Evolutionary conservation across 2,329 filamentous ascomycete genomes (phyloP).

Genomic region (Pyrenochaeta sp.): DNA sequence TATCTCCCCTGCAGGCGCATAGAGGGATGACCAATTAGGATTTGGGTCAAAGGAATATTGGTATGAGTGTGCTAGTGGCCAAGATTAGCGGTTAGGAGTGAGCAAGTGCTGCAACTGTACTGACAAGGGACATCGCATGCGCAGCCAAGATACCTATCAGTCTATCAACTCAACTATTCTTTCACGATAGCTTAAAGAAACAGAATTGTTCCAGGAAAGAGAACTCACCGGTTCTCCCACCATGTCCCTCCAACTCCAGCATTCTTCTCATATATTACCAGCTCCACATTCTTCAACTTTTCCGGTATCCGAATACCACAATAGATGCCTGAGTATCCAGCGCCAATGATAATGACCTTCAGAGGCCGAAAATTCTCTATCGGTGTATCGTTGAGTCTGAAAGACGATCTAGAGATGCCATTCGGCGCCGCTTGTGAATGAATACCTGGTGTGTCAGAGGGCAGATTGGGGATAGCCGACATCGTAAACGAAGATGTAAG

Average conservation of each 20-base stretch:
- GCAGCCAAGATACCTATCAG: slow-evolving; percentile 51
- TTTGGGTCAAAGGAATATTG: slow-evolving; percentile 56
- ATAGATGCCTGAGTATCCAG: slow-evolving; percentile 56
- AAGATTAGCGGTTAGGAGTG: slow-evolving; percentile 2
- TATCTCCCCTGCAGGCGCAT: slow-evolving; percentile 51
- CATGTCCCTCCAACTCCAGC: slow-evolving; percentile 51
- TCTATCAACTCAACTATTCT: not conserved
- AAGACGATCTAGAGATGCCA: slow-evolving; percentile 17
- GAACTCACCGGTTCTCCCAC: slow-evolving; percentile 47
- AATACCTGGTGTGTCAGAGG: slow-evolving; percentile 23
- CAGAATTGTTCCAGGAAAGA: not conserved
- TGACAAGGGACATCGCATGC: slow-evolving; percentile 52
- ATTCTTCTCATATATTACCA: slow-evolving; percentile 57
- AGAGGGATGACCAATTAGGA: slow-evolving; percentile 52
- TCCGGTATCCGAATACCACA: slow-evolving; percentile 56
- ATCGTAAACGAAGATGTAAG: slow-evolving; percentile 19
- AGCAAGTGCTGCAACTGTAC: not conserved
- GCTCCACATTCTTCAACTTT: slow-evolving; percentile 48
- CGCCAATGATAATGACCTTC: slow-evolving; percentile 56
- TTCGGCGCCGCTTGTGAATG: slow-evolving; percentile 15
- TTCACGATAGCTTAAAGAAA: not conserved
- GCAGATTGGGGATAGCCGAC: slow-evolving; percentile 43
- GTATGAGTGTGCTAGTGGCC: slow-evolving; percentile 49
- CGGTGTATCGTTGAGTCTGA: slow-evolving; percentile 47
- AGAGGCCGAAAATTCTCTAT: slow-evolving; percentile 55